A percentile compares a stretch with the other conserved stretches of the same genome.
Conservation (phyloP, 2,329 filamentous ascomycete species). For the Alternaria tenuissima region DNA sequence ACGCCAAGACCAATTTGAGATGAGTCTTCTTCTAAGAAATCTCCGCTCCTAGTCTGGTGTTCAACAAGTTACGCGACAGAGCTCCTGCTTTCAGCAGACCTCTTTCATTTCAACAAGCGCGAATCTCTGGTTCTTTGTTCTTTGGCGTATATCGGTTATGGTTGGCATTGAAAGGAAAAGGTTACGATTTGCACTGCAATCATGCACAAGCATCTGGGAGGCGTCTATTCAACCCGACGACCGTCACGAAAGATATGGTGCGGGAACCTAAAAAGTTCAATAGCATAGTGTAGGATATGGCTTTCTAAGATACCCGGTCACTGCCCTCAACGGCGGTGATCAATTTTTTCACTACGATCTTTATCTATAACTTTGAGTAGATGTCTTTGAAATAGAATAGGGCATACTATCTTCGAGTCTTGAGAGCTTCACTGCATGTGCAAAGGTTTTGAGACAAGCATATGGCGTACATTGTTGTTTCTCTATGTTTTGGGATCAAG, state of each 20-base stretch:
- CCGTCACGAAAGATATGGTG: constrained; percentile 36
- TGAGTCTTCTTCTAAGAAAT: constrained; percentile 8
- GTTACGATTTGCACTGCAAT: constrained; percentile 3
- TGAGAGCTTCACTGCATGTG: not conserved
- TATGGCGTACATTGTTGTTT: not conserved
- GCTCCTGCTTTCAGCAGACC: constrained; percentile 34
- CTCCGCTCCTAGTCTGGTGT: not conserved
- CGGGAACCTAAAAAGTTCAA: constrained; percentile 16
- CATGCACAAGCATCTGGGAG: constrained; percentile 39
- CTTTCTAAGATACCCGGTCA: constrained; percentile 40
- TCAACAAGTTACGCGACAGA: constrained; percentile 14
- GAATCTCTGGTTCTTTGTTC: constrained; percentile 1
- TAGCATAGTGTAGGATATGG: constrained; percentile 6
- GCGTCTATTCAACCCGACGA: constrained; percentile 54
- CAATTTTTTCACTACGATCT: constrained; percentile 20
- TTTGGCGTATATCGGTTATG: not conserved
- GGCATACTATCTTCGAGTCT: not conserved
- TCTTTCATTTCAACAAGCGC: constrained; percentile 32
- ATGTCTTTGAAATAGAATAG: not conserved
- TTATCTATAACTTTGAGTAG: not conserved
- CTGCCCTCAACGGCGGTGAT: constrained; percentile 41
- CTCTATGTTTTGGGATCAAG: not conserved
- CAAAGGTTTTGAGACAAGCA: not conserved
- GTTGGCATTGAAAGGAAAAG: not conserved
- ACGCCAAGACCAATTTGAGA: constrained; percentile 35